Percentiles rank a stretch among this genome's conserved stretches.
Evolutionary conservation across 495 filamentous ascomycete species (phyloP).

Genomic region (Hypoxylon rickii): DNA sequence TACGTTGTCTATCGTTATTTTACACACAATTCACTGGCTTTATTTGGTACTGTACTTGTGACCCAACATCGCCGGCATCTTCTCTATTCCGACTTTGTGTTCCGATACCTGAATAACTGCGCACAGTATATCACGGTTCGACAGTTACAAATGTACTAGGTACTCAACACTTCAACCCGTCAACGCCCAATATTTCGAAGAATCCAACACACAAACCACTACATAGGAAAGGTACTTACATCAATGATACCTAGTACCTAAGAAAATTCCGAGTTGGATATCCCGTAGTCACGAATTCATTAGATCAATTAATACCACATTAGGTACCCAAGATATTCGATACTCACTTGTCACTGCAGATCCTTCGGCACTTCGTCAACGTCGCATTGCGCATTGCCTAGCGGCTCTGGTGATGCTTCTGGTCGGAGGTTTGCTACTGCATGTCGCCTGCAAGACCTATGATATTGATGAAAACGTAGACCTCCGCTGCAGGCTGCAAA

Average conservation of each 20-base stretch:
- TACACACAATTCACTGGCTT: background rate
- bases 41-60: conserved; percentile 4
- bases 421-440: conserved; percentile 10
- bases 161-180: background rate
- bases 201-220: no score
- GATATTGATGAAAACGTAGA: conserved; percentile 19
- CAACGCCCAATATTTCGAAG: no score
- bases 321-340: background rate
- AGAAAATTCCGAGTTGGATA: no score
- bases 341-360: conserved; percentile 18
- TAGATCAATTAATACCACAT: background rate
- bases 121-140: background rate
- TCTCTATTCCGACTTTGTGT: conserved; percentile 7
- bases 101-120: background rate
- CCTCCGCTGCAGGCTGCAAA: conserved; percentile 10
- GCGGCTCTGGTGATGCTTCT: conserved; percentile 13
- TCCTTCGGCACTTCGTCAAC: conserved; percentile 27
- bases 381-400: conserved; percentile 21
- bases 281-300: no score
- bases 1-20: no score
- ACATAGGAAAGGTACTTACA: no score
- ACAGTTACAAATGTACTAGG: no score
- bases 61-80: conserved; percentile 15
- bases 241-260: no score
- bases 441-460: conserved; percentile 25